phyloP scores from a whole-genome alignment of 2,329 filamentous ascomycete species.

The Amphichorda felina region DNA sequence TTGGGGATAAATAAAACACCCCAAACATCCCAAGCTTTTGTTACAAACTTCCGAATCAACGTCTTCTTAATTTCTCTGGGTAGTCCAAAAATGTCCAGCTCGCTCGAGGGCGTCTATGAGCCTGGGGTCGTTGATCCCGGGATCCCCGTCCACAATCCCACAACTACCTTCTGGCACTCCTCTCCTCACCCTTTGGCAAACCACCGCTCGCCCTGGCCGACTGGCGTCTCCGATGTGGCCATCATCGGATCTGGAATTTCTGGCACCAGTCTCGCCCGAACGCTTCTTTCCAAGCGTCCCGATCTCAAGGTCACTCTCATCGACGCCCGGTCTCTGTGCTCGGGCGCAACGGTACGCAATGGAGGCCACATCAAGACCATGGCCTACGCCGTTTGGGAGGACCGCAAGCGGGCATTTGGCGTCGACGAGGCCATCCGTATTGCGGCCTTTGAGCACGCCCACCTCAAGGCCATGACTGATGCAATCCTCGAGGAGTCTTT shows the following conservation, averaged over 20 bases:
- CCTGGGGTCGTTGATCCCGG: constrained; percentile 9
- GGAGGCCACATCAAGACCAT: constrained; percentile 8
- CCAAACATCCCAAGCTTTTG: too few relatives aligned
- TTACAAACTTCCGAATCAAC: too few relatives aligned
- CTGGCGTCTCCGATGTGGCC: constrained; percentile 6
- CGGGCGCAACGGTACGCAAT: constrained; percentile 13
- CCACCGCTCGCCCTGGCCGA: constrained; percentile 7
- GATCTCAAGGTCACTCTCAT: constrained; percentile 7
- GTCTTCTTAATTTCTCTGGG: too few relatives aligned
- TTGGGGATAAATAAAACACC: too few relatives aligned
- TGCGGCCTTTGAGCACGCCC: constrained; percentile 5
- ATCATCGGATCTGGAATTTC: constrained; percentile 12
- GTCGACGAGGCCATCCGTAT: constrained; percentile 6
- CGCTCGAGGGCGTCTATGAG: constrained; percentile 10
- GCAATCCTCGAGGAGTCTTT: not conserved
- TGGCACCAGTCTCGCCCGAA: constrained; percentile 6
- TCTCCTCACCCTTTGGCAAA: constrained; percentile 2
- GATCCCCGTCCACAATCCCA: constrained; percentile 7
- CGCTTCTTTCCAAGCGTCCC: constrained; percentile 5
- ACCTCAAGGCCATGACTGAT: constrained; percentile 4
- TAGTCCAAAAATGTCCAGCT: constrained; percentile 8
- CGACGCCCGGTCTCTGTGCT: constrained; percentile 9
- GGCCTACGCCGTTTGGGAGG: constrained; percentile 5
- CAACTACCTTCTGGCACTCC: constrained; percentile 9
- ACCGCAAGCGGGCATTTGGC: constrained; percentile 6